Conservation (phyloP, 179 eudicot species). For the Silene noctiflora region DNA sequence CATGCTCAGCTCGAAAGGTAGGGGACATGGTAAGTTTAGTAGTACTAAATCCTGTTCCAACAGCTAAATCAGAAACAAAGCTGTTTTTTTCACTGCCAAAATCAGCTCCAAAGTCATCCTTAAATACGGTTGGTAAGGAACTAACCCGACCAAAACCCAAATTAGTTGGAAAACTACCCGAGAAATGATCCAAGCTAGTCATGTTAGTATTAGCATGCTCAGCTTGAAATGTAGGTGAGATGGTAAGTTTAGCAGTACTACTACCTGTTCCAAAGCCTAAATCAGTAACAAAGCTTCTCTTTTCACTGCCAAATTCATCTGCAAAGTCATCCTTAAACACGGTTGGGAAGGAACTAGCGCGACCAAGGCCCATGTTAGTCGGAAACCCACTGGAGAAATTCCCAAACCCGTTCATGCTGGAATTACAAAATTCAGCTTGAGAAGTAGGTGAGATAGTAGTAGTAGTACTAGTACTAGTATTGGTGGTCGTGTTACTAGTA, state of each 20-base stretch:
- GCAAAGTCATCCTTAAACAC: conserved; percentile 1
- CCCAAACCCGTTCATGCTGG: neutral
- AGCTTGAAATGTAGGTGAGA: conserved; percentile 8
- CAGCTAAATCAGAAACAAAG: neutral
- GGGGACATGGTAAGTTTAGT: neutral
- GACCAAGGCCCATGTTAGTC: conserved; percentile 4
- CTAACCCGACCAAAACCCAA: neutral
- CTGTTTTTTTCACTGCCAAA: no score
- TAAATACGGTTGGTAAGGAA: neutral
- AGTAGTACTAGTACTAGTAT: neutral
- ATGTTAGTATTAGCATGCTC: conserved; percentile 6
- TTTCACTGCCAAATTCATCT: conserved; percentile 4
- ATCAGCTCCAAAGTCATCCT: neutral
- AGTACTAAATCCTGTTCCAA: neutral
- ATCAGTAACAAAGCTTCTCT: conserved; percentile 2
- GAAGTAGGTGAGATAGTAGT: neutral
- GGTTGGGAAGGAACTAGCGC: neutral
- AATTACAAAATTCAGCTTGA: conserved; percentile 14
- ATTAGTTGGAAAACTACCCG: conserved; percentile 8
- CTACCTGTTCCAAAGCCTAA: neutral
- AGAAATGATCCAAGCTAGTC: neutral
- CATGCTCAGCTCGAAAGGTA: conserved; percentile 18
- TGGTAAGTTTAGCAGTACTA: neutral
- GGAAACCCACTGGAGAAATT: conserved; percentile 7
- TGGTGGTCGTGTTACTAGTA: neutral